Base-by-base conservation (phyloP, 2,329 filamentous ascomycete species). In the Curvularia spicifera region DNA sequence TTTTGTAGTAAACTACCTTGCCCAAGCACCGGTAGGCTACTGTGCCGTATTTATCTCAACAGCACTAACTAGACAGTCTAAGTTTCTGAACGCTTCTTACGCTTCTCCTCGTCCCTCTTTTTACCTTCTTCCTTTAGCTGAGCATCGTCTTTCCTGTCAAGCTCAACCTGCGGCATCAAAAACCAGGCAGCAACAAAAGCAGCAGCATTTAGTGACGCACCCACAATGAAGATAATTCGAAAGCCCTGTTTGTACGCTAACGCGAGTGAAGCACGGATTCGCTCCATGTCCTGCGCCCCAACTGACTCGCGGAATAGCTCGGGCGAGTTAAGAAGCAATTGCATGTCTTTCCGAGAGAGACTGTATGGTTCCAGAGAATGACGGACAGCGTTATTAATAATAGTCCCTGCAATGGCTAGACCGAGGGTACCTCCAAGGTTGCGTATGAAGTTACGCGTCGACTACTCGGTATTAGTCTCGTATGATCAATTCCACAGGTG, bases 371-470 rank as follows among this genome's bases (percentile, higher is more conserved):
- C 43, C 2, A 68, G 51, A 1, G 56, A 61, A 3, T 24, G 26
- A n/a, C 56, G 50, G 15, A 68, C 42, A 1, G 63, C 59, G n/a
- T 67, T 68, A 42, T 68, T 68, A 59, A 81, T 76, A 4, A 69
- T 56, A 2, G 67, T 66, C 5, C 65, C 67, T 29, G 62, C 62
- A n/a, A 88, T 76, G 0, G 85, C 85, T 0, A 89, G 79, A 0
- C 86, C 86, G 13, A 82, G 78, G 0, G 85, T 79, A 20, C 85
- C 87, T 5, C 87, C 87, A 3, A 85, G 76, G 45, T 82, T 84
- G 13, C 87, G 83, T 60, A 88, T 79, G 69, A 89, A 89, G 63
- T 89, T 89, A 1, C 87, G 80, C 52, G 84, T 82, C 2, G 84
- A 85, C 31, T 44, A 18, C 10, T 10, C 13, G 15, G 15, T 1